These are phyloP conservation scores for Moesziomyces globuligerus DNA, from an alignment of 1,284 basidiomycete species.

Conservation along the genomic window DNA sequence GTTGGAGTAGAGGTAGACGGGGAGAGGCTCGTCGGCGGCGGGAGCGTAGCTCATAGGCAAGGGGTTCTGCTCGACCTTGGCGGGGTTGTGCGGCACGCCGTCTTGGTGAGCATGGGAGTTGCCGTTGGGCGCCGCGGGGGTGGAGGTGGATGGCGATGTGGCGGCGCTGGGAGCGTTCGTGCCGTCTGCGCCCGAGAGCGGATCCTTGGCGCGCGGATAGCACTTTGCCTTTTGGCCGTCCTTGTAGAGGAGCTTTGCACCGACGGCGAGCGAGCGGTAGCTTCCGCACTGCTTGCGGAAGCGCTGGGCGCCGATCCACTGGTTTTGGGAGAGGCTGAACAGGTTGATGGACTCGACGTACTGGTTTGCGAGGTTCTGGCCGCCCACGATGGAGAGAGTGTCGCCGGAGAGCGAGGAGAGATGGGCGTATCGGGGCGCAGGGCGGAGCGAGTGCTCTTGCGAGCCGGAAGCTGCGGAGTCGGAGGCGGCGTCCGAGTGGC, in stretches of 20 bases:
- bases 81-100: background rate
- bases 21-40: slow-evolving; percentile 20
- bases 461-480: slow-evolving; percentile 15
- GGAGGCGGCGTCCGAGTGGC: slow-evolving; percentile 1
- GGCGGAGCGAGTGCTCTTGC: slow-evolving; percentile 15
- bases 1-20: slow-evolving; percentile 61
- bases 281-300: slow-evolving; percentile 59
- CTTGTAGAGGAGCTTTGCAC: slow-evolving; percentile 30
- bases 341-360: slow-evolving; percentile 67
- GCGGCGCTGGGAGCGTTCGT: background rate
- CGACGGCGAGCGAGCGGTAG: slow-evolving; percentile 57
- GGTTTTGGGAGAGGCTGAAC: slow-evolving; percentile 47
- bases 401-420: slow-evolving; percentile 54
- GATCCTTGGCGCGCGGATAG: slow-evolving; percentile 49
- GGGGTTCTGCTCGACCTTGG: slow-evolving; percentile 40
- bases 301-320: slow-evolving; percentile 47
- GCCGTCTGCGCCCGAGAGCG: slow-evolving; percentile 11
- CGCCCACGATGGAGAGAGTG: slow-evolving; percentile 86
- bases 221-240: slow-evolving; percentile 51
- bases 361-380: slow-evolving; percentile 77
- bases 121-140: slow-evolving; percentile 4
- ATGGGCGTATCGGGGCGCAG: slow-evolving; percentile 59
- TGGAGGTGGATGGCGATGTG: background rate
- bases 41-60: slow-evolving; percentile 44
- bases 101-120: slow-evolving; percentile 3